These are phyloP conservation scores for Combretum micranthum DNA, from an alignment of 345 rosid genomes.

Conservation along the genomic window DNA sequence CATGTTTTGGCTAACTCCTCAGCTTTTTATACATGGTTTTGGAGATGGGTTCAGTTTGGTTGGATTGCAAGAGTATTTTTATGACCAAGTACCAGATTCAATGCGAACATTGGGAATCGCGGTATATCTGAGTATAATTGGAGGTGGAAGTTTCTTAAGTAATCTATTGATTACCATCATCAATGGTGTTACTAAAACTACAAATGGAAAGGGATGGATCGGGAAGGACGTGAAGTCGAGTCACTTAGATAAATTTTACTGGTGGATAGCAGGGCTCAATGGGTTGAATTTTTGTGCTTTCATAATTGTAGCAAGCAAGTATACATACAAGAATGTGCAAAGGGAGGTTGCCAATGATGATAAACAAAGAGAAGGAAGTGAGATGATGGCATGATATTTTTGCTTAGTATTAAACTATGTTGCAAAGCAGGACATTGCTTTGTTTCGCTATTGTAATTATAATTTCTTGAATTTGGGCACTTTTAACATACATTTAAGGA, in stretches of 20 bases:
- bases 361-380: neutral
- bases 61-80: slow-evolving; percentile 64
- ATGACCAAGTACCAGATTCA: slow-evolving; percentile 63
- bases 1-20: slow-evolving; percentile 47
- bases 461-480: too few species aligned
- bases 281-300: slow-evolving; percentile 22
- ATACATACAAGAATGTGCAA: slow-evolving; percentile 39
- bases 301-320: slow-evolving; percentile 24
- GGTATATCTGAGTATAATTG: slow-evolving; percentile 47
- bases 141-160: slow-evolving; percentile 41
- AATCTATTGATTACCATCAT: slow-evolving; percentile 31
- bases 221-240: slow-evolving; percentile 49
- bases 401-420: too few species aligned
- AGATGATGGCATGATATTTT: too few species aligned
- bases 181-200: slow-evolving; percentile 20
- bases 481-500: too few species aligned
- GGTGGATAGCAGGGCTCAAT: slow-evolving; percentile 40
- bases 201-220: slow-evolving; percentile 30
- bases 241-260: slow-evolving; percentile 44
- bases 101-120: slow-evolving; percentile 62
- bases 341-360: slow-evolving; percentile 3
- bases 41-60: slow-evolving; percentile 52
- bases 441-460: too few species aligned
- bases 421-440: too few species aligned
- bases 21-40: slow-evolving; percentile 31